These are phyloP conservation scores for Pseudogymnoascus sp. DNA, from an alignment of 2,329 filamentous ascomycete species.

Conservation along the genomic window DNA sequence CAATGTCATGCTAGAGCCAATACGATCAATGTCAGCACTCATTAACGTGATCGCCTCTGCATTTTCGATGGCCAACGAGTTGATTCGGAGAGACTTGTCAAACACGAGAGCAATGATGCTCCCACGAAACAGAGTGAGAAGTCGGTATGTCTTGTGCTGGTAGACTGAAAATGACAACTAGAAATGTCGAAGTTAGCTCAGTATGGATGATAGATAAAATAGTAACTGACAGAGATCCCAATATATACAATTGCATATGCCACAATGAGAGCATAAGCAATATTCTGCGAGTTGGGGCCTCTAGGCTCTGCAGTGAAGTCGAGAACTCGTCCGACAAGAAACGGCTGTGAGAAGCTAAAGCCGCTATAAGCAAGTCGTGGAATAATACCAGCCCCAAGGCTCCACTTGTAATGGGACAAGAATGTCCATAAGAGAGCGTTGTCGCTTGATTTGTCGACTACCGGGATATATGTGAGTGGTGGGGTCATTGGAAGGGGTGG, in stretches of 20 bases:
- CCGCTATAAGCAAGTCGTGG: conserved; percentile 33
- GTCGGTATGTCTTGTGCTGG: conserved; percentile 12
- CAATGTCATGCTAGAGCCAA: neutral
- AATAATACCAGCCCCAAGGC: conserved; percentile 21
- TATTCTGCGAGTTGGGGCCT: conserved; percentile 22
- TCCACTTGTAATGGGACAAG: conserved; percentile 12
- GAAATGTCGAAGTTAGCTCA: neutral
- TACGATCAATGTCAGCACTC: neutral
- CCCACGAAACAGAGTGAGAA: conserved; percentile 13
- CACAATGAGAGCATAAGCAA: conserved; percentile 34
- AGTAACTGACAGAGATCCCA: conserved; percentile 33
- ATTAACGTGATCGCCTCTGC: conserved; percentile 1
- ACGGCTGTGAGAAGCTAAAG: conserved; percentile 39
- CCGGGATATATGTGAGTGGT: neutral
- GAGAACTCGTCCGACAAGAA: conserved; percentile 34
- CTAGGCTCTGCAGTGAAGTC: conserved; percentile 26
- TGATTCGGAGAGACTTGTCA: conserved; percentile 13
- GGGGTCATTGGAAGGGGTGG: neutral
- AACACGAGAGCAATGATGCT: conserved; percentile 11
- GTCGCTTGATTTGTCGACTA: conserved; percentile 1
- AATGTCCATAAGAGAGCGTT: conserved; percentile 10
- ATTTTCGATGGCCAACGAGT: neutral
- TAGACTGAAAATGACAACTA: conserved; percentile 8
- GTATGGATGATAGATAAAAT: neutral
- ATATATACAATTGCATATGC: conserved; percentile 35